Conservation (phyloP, 768 basidiomycete genomes). For the Nidula microcarpa region DNA sequence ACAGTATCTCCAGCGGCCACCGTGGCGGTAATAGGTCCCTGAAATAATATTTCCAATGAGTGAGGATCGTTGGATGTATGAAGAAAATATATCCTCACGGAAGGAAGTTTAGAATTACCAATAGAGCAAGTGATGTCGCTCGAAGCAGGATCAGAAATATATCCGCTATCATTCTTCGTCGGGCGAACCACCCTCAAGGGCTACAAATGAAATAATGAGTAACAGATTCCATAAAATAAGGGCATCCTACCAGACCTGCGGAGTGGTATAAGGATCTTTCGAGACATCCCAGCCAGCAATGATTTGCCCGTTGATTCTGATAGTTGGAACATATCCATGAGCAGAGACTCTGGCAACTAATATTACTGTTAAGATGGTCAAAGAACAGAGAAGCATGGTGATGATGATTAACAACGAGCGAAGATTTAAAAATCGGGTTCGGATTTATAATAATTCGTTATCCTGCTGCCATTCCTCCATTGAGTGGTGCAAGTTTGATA, state of each 20-base stretch:
- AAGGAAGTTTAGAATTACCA: slow-evolving; percentile 30
- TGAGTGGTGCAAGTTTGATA: too few species aligned
- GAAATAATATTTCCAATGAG: background rate
- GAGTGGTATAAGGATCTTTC: slow-evolving; percentile 29
- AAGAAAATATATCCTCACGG: slow-evolving; percentile 13
- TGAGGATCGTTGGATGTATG: background rate
- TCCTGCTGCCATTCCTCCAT: too few species aligned
- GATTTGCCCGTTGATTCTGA: slow-evolving; percentile 25
- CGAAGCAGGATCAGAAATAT: slow-evolving; percentile 23
- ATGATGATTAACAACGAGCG: too few species aligned
- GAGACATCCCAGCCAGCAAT: slow-evolving; percentile 30
- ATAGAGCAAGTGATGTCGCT: slow-evolving; percentile 34
- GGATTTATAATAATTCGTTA: too few species aligned
- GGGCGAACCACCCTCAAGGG: slow-evolving; percentile 29
- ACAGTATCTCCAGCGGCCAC: slow-evolving; percentile 32
- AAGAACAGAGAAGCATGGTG: too few species aligned
- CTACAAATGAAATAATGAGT: slow-evolving; percentile 8
- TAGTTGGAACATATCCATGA: slow-evolving; percentile 31
- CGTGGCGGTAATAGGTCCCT: slow-evolving; percentile 31
- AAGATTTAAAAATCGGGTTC: too few species aligned
- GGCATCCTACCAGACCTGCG: slow-evolving; percentile 15
- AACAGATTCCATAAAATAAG: background rate
- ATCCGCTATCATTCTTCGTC: slow-evolving; percentile 32
- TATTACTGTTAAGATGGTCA: too few species aligned
- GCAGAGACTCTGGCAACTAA: slow-evolving; percentile 16